phyloP scores from a whole-genome alignment of 176 grass and related monocot species.

The Elymus sibiricus region DNA sequence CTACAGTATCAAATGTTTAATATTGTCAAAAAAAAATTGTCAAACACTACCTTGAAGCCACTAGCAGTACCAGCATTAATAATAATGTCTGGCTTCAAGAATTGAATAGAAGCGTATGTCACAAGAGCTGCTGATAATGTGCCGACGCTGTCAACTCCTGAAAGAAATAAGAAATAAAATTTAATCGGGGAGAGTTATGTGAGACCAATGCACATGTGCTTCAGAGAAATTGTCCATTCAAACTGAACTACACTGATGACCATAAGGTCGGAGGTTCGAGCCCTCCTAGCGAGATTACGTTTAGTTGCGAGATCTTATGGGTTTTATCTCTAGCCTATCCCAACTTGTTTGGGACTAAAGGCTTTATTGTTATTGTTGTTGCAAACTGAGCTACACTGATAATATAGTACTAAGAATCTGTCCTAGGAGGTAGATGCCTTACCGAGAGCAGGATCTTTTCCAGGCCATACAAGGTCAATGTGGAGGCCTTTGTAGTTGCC shows the following conservation, averaged over 20 bases:
- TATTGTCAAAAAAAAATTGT: too few relatives aligned
- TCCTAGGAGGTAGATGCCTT: too few relatives aligned
- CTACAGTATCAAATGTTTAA: not conserved
- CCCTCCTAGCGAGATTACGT: too few relatives aligned
- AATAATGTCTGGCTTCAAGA: conserved; percentile 86
- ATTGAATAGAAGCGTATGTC: conserved; percentile 78
- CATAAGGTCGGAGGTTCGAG: too few relatives aligned
- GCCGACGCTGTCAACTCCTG: conserved; percentile 89
- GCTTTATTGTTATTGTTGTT: too few relatives aligned
- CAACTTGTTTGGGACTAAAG: too few relatives aligned
- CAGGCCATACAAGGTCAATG: conserved; percentile 73
- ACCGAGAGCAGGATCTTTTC: conserved; percentile 75
- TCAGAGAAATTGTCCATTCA: not conserved
- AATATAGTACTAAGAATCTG: too few relatives aligned
- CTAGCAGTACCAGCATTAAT: conserved; percentile 94
- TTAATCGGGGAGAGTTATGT: not conserved
- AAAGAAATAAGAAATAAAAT: conserved; percentile 25
- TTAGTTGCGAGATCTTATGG: too few relatives aligned
- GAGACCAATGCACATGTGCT: not conserved
- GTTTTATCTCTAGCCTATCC: too few relatives aligned
- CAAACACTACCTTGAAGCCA: conserved; percentile 68
- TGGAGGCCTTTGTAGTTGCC: conserved; percentile 64
- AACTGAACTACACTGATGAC: not conserved
- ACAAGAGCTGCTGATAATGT: conserved; percentile 72
- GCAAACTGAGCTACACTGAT: too few relatives aligned